Conservation (phyloP, 768 basidiomycete genomes). For the Tremella mesenterica region DNA sequence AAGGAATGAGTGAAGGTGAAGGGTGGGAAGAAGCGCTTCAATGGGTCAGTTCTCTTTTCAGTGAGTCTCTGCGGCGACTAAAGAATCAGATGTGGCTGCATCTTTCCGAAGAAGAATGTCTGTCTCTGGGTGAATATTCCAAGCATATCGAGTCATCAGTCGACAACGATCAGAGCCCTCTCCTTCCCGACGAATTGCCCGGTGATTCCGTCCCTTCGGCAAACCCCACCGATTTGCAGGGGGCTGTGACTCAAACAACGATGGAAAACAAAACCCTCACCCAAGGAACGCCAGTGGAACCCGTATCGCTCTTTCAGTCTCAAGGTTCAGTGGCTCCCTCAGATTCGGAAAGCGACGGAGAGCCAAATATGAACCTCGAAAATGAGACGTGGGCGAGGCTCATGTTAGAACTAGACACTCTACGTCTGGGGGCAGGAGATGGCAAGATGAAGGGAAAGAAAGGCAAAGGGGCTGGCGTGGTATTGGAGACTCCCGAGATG, state of each 20-base stretch:
- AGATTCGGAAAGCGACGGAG: conserved; percentile 16
- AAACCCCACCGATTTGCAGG: not conserved
- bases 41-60: conserved; percentile 58
- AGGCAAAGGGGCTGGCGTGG: conserved; percentile 18
- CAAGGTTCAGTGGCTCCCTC: conserved; percentile 5
- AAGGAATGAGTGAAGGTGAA: conserved; percentile 50
- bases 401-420: conserved; percentile 22
- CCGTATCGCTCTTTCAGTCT: conserved; percentile 22
- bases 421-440: conserved; percentile 16
- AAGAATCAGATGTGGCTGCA: conserved; percentile 36
- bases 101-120: conserved; percentile 39
- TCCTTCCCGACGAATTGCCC: not conserved
- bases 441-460: conserved; percentile 24
- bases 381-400: conserved; percentile 33
- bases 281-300: not conserved
- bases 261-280: not conserved
- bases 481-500: conserved; percentile 34
- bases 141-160: not conserved
- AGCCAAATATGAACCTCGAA: conserved; percentile 21
- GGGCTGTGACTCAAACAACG: not conserved
- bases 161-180: not conserved
- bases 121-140: conserved; percentile 33
- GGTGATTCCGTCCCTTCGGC: not conserved
- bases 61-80: not conserved
- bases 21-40: conserved; percentile 69